Conservation (phyloP, 108 stramenopile genomes). For the Nannochloropsis gaditana region DNA sequence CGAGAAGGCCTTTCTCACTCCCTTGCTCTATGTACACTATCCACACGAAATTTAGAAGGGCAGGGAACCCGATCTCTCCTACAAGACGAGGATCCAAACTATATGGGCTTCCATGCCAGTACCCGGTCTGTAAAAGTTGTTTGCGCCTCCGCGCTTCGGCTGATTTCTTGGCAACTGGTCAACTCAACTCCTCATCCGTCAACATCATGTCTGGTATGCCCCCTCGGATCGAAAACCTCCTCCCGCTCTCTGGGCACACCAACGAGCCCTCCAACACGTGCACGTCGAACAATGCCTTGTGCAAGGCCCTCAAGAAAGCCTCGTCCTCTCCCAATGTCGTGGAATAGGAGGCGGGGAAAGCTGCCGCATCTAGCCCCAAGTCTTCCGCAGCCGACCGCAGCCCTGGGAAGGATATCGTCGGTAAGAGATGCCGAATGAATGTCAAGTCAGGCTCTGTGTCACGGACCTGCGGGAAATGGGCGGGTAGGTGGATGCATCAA, state of each 20-base stretch:
- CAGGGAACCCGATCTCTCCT: no score
- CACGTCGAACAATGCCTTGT: conserved; percentile 89
- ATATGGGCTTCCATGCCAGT: no score
- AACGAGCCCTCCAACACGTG: conserved; percentile 82
- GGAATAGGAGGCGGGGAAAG: conserved; percentile 66
- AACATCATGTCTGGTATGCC: conserved; percentile 79
- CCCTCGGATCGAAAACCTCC: conserved; percentile 80
- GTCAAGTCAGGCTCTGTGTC: background rate
- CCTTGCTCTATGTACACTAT: no score
- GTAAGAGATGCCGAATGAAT: conserved; percentile 19
- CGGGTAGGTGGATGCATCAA: conserved; percentile 67
- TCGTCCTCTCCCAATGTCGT: conserved; percentile 67
- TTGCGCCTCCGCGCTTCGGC: no score
- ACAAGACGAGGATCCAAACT: no score
- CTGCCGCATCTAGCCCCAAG: conserved; percentile 62
- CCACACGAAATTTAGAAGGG: no score
- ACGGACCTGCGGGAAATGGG: conserved; percentile 42
- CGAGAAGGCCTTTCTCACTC: no score
- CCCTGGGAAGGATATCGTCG: background rate
- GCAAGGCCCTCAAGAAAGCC: conserved; percentile 71
- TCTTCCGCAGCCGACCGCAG: conserved; percentile 58
- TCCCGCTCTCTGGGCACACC: conserved; percentile 76
- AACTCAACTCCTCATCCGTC: background rate
- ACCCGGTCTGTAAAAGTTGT: no score
- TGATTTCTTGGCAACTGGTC: background rate